Evolutionary conservation across 2,329 filamentous ascomycete species (phyloP), one percentile per base, ranked within the genome.

Genomic region (Colletotrichum musicola): DNA sequence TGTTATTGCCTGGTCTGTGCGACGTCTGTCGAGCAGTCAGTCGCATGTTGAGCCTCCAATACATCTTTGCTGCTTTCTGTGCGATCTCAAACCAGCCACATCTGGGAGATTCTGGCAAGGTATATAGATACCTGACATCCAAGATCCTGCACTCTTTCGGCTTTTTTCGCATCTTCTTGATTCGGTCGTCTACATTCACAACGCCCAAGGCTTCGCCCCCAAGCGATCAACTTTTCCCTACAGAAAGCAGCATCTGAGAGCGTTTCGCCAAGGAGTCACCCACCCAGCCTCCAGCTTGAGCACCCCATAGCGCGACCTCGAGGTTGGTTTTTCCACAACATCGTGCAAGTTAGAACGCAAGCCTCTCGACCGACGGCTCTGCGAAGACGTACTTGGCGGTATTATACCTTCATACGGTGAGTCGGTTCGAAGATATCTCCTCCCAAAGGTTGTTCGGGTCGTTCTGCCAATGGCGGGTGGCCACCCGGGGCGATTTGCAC

Each of bases 41-140:
- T 71, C 58, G 61, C 60, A 63, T 51, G 46, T 70, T 70, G 68
- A 71, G 63, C 64, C 68, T 71, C 68, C 49, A 64, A 66, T 72
- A 73, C 72, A 73, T 71, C 70, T 68, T 71, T 67, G 71, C 70
- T 73, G 58, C 30, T n/a, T 64, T 73, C 73, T 76, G 75, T 77
- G 73, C 75, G 72, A 78, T 76, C 72, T 61, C 71, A 74, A 74
- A 73, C 73, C 74, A 76, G 66, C 73, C 61, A 71, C 75, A 69
- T 72, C 73, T 72, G 71, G 62, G 71, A 20, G n/a, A 20, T 44
- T 40, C 51, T 69, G 54, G 60, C 71, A 73, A 70, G 68, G 64
- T 80, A 81, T 82, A 80, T 80, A 82, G 77, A 78, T 75, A 77
- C 74, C 73, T 73, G 71, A 65, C 72, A 73, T 73, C 74, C 63